Evolutionary conservation across 2,329 filamentous ascomycete species (phyloP), one percentile per base, ranked within the genome.

Genomic region (Claviceps africana): DNA sequence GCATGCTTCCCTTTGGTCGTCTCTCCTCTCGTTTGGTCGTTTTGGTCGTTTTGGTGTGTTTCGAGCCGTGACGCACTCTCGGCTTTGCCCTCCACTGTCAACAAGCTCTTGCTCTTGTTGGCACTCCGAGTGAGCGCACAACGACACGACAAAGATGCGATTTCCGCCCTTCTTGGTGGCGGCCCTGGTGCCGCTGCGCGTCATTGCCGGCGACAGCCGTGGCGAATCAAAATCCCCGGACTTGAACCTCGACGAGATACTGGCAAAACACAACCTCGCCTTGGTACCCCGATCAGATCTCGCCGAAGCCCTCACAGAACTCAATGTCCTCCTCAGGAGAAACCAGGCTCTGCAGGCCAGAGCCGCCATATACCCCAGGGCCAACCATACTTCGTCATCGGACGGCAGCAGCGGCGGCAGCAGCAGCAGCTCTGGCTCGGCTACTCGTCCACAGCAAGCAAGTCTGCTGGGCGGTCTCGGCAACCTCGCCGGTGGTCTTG

Each of bases 221-320:
- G 48, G 53, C 25, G 59, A 60, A 1, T 54, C 56, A 17, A 64
- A 63, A 17, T 54, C 59, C 8, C 61, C 63, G 22, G 68, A 70
- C 49, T 51, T 68, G 13, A 63, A 70, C 19, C 65, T 73, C 22
- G 69, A 70, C 22, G 68, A 67, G 45, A 58, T 70, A 45, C 59
- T 73, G 42, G 66, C 66, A 44, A 72, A 65, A 58, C 69, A 72
- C 58, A 71, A 72, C 51, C 61, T 73, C 33, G 71, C 67, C 30
- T 59, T 73, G 48, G 70, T 72, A 8, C 70, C 71, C 35, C 64
- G 69, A n/a, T 70, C 68, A 46, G 70, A 73, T 51, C 67, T 73
- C 51, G 70, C 70, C n/a, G 70, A 72, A 43, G 69, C 66, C 1
- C 55, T 73, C 17, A 67, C 65, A 6, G 70, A 73, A 57, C 65